phyloP scores from a whole-genome alignment of 2,329 filamentous ascomycete species.

The Trichothecium roseum region DNA sequence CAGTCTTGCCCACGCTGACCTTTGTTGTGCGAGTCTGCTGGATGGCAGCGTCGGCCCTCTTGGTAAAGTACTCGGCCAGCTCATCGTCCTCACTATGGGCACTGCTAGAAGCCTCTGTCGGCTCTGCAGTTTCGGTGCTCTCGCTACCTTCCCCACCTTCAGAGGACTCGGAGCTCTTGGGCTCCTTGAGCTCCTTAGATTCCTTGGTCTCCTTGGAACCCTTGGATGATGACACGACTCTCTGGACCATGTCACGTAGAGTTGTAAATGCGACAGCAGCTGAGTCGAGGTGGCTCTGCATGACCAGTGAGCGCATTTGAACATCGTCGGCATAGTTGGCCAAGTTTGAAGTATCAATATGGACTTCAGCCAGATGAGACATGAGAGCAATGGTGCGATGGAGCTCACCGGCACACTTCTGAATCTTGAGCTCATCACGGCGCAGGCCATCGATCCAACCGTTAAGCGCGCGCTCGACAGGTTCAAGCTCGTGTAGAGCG shows the following conservation, averaged over 20 bases:
- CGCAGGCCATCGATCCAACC: slow-evolving; percentile 78
- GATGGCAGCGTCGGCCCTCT: slow-evolving; percentile 61
- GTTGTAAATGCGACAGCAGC: slow-evolving; percentile 58
- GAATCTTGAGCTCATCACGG: slow-evolving; percentile 76
- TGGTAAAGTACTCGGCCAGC: slow-evolving; percentile 53
- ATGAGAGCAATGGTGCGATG: slow-evolving; percentile 78
- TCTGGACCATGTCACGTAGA: slow-evolving; percentile 55
- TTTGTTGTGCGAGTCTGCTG: slow-evolving; percentile 73
- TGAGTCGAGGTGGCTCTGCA: slow-evolving; percentile 75
- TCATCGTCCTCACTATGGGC: slow-evolving; percentile 37
- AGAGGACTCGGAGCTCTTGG: too few relatives aligned
- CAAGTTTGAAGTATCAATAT: slow-evolving; percentile 54
- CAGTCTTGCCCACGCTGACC: slow-evolving; percentile 69
- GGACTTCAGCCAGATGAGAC: slow-evolving; percentile 73
- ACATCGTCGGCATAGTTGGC: slow-evolving; percentile 69
- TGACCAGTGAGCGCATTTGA: slow-evolving; percentile 64
- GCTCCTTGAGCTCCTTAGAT: too few relatives aligned
- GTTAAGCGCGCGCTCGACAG: slow-evolving; percentile 82
- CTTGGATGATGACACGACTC: slow-evolving; percentile 38
- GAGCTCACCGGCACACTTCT: slow-evolving; percentile 70
- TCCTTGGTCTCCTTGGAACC: too few relatives aligned
- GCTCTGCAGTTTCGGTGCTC: too few relatives aligned
- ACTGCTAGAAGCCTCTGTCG: too few relatives aligned
- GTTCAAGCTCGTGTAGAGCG: slow-evolving; percentile 78
- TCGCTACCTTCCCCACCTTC: too few relatives aligned